Base-by-base conservation (phyloP, 1,284 basidiomycete genomes). In the Phellopilus nigrolimitatus region DNA sequence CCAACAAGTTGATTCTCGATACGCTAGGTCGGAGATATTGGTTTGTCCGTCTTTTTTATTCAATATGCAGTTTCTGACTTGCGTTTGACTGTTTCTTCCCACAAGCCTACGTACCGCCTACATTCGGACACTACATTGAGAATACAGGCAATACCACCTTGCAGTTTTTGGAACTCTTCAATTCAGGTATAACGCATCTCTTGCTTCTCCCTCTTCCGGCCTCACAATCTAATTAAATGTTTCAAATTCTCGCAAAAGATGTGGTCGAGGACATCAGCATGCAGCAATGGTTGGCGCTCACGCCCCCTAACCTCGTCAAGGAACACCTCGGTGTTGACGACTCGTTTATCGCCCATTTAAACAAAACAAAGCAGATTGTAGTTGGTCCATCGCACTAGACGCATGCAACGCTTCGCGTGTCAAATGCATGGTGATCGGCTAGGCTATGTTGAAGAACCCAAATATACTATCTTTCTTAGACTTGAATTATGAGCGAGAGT, bases 121-220 rank as follows among this genome's bases (percentile, higher is more conserved):
- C 47, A 3, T 39, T 53, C 75, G 80, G 78, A 0, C 84, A 86
- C 61, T 84, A 86, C 59, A 69, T 86, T 22, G 81, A 86, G 66
- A 85, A 85, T 61, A 80, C 75, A 1, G 82, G 83, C n/a, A 77
- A 79, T 56, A 71, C 72, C 1, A 75, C 79, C 0, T 61, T 85
- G 39, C 71, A 68, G 53, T 80, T 78, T 61, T 66, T 87, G 6
- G 83, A 86, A 62, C 73, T 87, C 30, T 77, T 85, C 64, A 77
- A 75, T 56, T 72, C 78, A 30, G 72, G 76, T 73, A 61, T 47
- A 63, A n/a, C n/a, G n/a, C n/a, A n/a, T n/a, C n/a, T 51, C 5
- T 10, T 30, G 34, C 15, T 2, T 13, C 15, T 58, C 10, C 2
- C 12, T 17, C 19, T 12, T 10, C 4, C 4, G n/a, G 17, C 6